Evolutionary conservation across 495 filamentous ascomycete genomes (phyloP).

Genomic region (Pseudotulostoma volvatum): DNA sequence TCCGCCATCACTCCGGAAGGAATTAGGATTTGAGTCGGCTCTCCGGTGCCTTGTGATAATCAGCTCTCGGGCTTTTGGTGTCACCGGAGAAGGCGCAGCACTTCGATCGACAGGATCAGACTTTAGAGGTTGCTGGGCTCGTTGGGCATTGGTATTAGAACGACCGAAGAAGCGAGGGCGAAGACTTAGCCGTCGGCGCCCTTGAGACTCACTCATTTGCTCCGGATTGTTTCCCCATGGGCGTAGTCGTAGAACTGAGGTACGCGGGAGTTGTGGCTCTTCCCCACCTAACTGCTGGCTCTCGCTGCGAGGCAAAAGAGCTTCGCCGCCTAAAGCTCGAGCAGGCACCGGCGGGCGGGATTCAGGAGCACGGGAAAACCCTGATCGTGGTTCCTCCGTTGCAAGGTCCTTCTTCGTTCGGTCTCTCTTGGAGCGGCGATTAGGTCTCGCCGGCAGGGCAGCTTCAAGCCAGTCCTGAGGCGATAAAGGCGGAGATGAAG

Average conservation of each 20-base stretch:
- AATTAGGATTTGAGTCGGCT: conserved; percentile 6
- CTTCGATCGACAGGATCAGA: conserved; percentile 16
- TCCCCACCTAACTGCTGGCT: conserved; percentile 1
- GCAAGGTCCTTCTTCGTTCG: conserved; percentile 1
- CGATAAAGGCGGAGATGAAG: conserved; percentile 19
- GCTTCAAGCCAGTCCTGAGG: conserved; percentile 32
- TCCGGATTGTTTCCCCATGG: conserved; percentile 8
- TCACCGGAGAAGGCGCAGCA: conserved; percentile 22
- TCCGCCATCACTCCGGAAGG: conserved; percentile 2
- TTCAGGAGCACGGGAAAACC: background rate
- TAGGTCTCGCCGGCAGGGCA: conserved; percentile 12
- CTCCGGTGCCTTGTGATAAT: conserved; percentile 11
- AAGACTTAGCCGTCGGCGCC: conserved; percentile 21
- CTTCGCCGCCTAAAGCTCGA: too few relatives aligned
- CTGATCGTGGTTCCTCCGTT: background rate
- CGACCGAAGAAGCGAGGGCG: conserved; percentile 22
- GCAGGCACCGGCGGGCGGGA: background rate
- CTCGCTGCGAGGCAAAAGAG: background rate
- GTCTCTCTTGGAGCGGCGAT: conserved; percentile 11
- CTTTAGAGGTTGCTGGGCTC: conserved; percentile 14
- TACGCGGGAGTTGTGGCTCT: conserved; percentile 15
- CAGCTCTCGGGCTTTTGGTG: conserved; percentile 17
- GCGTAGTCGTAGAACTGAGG: conserved; percentile 20
- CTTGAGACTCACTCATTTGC: conserved; percentile 12
- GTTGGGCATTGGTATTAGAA: conserved; percentile 9